Percentiles rank a stretch among this genome's conserved stretches.
Conservation (phyloP, 2,329 filamentous ascomycete species). For the Paraphoma chrysanthemicola region DNA sequence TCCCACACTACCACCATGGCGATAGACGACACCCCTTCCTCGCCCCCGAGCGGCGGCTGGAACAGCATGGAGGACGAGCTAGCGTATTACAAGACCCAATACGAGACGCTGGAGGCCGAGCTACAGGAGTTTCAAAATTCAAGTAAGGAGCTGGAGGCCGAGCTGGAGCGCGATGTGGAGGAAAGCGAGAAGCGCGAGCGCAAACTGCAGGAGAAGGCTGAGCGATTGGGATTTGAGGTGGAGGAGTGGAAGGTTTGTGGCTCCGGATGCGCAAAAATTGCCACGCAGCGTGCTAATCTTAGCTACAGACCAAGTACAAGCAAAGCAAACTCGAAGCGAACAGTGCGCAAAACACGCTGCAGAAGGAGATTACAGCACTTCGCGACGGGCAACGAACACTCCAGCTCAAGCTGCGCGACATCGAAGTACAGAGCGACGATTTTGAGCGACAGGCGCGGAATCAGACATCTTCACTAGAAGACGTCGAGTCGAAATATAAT, state of each 20-base stretch:
- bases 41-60: conserved; percentile 41
- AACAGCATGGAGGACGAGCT: conserved; percentile 72
- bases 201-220: conserved; percentile 83
- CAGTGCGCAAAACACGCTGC: conserved; percentile 80
- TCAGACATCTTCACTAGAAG: conserved; percentile 93
- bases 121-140: conserved; percentile 93
- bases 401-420: conserved; percentile 86
- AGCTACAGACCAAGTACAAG: conserved; percentile 83
- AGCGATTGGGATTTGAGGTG: conserved; percentile 83
- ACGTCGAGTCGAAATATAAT: conserved; percentile 97
- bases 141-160: conserved; percentile 90
- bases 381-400: conserved; percentile 83
- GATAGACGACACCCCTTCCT: conserved; percentile 37
- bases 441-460: conserved; percentile 96
- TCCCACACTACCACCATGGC: conserved; percentile 35
- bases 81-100: conserved; percentile 94
- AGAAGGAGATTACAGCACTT: conserved; percentile 94
- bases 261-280: not conserved
- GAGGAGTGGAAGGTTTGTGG: conserved; percentile 94
- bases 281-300: conserved; percentile 4
- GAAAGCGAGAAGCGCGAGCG: conserved; percentile 93
- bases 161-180: conserved; percentile 95
- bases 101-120: conserved; percentile 89
- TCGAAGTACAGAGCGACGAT: conserved; percentile 97
- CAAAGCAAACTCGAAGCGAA: conserved; percentile 91